phyloP scores from a whole-genome alignment of 1,139 yeast species.

The Lodderomyces jiufengensis region DNA sequence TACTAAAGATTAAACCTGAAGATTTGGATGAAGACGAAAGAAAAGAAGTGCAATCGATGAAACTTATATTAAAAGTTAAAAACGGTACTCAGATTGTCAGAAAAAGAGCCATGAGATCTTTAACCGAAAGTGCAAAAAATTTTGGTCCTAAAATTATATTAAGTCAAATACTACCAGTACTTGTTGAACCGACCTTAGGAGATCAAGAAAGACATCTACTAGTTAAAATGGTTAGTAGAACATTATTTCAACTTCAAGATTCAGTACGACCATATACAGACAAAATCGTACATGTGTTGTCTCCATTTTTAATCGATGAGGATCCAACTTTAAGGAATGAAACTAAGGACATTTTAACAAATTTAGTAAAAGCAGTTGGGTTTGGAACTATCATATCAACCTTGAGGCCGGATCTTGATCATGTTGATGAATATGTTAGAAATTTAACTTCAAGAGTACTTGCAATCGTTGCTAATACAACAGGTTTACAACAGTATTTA shows the following conservation, averaged over 20 bases:
- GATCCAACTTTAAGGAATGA: slow-evolving; percentile 70
- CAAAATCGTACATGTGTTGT: slow-evolving; percentile 66
- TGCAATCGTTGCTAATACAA: slow-evolving; percentile 80
- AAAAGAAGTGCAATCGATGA: slow-evolving; percentile 60
- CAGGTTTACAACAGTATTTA: slow-evolving; percentile 67
- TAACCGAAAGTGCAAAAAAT: slow-evolving; percentile 60
- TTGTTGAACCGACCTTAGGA: slow-evolving; percentile 69
- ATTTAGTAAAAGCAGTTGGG: slow-evolving; percentile 79
- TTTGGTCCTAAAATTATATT: slow-evolving; percentile 73
- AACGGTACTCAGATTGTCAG: slow-evolving; percentile 72
- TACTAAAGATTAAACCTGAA: slow-evolving; percentile 37
- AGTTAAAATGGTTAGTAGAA: slow-evolving; percentile 70
- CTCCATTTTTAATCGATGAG: slow-evolving; percentile 80
- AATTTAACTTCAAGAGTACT: slow-evolving; percentile 74
- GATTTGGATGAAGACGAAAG: slow-evolving; percentile 47
- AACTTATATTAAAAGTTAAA: slow-evolving; percentile 63
- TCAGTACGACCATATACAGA: slow-evolving; percentile 70
- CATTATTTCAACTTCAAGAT: slow-evolving; percentile 62
- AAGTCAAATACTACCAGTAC: slow-evolving; percentile 65
- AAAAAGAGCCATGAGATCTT: slow-evolving; percentile 64
- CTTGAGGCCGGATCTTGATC: slow-evolving; percentile 78
- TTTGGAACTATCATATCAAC: slow-evolving; percentile 72
- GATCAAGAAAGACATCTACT: slow-evolving; percentile 83
- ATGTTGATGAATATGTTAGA: slow-evolving; percentile 77
- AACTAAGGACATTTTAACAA: slow-evolving; percentile 76